Percentiles rank a stretch among this genome's conserved stretches.
Conservation (phyloP, 257 asterid species). For the Asclepias syriaca region DNA sequence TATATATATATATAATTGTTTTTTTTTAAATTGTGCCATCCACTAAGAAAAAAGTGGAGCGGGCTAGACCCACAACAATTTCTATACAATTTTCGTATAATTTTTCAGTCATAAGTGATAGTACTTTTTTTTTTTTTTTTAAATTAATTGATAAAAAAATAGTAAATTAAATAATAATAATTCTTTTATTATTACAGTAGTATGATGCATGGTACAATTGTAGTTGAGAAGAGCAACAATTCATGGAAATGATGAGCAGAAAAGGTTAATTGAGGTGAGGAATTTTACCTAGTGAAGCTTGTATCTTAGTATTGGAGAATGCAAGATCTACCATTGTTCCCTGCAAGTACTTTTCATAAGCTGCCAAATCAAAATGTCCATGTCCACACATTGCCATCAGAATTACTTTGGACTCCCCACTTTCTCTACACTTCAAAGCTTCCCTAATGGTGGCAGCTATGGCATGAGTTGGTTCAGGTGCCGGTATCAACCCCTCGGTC, state of each 20-base stretch:
- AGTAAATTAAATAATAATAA: too few relatives aligned
- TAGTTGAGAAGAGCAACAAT: too few relatives aligned
- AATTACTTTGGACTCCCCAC: conserved; percentile 82
- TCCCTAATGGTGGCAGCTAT: conserved; percentile 88
- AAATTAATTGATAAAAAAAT: too few relatives aligned
- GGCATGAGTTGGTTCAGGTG: conserved; percentile 92
- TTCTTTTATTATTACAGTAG: too few relatives aligned
- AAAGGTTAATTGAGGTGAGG: conserved; percentile 32
- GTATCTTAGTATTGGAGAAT: conserved; percentile 52
- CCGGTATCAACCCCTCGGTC: conserved; percentile 85
- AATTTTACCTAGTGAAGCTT: conserved; percentile 55
- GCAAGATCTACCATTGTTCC: conserved; percentile 69
- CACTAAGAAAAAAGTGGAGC: too few relatives aligned
- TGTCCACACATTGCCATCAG: conserved; percentile 97
- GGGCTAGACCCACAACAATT: too few relatives aligned
- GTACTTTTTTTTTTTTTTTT: too few relatives aligned
- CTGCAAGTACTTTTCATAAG: conserved; percentile 77
- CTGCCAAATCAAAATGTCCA: conserved; percentile 88
- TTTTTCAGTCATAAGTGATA: too few relatives aligned
- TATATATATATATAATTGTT: too few relatives aligned
- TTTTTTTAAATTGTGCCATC: too few relatives aligned
- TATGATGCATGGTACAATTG: too few relatives aligned
- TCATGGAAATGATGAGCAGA: neutral
- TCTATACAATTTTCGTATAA: too few relatives aligned
- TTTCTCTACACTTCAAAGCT: conserved; percentile 75